Evolutionary conservation across 2,329 filamentous ascomycete species (phyloP).

Genomic region (Aspergillus flavus): DNA sequence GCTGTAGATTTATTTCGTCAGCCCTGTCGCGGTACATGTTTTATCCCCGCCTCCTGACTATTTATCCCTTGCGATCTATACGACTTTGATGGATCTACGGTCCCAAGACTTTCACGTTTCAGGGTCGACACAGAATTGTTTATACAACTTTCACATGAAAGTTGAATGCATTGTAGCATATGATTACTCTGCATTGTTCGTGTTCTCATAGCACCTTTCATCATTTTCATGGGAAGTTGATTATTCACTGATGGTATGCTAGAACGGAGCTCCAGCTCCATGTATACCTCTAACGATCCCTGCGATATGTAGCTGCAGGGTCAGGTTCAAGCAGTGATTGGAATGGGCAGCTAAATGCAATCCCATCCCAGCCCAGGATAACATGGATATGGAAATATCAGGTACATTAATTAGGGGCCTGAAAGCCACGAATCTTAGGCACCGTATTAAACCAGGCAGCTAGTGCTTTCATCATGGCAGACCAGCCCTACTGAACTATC

Average conservation of each 20-base stretch:
- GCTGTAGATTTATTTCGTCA: slow-evolving; percentile 1
- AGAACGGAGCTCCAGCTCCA: background rate
- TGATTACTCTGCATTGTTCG: background rate
- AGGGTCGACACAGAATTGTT: background rate
- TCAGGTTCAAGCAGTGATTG: background rate
- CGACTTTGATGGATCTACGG: background rate
- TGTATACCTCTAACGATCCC: background rate
- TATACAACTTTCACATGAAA: slow-evolving; percentile 14
- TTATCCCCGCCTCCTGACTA: slow-evolving; percentile 20
- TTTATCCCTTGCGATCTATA: slow-evolving; percentile 6
- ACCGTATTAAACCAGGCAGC: too few relatives aligned
- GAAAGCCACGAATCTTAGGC: background rate
- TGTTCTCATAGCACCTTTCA: background rate
- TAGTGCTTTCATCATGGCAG: too few relatives aligned
- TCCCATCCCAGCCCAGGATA: background rate
- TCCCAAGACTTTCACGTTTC: background rate
- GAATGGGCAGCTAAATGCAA: background rate
- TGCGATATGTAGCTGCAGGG: background rate
- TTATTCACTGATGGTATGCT: background rate
- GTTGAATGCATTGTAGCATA: slow-evolving; percentile 3
- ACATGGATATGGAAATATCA: background rate
- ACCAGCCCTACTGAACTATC: slow-evolving; percentile 3
- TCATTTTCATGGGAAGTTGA: background rate
- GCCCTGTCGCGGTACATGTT: slow-evolving; percentile 18
- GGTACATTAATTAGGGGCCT: background rate